These are phyloP conservation scores for Sporothrix pseudoabietina DNA, from an alignment of 2,329 filamentous ascomycete genomes.

Conservation along the genomic window DNA sequence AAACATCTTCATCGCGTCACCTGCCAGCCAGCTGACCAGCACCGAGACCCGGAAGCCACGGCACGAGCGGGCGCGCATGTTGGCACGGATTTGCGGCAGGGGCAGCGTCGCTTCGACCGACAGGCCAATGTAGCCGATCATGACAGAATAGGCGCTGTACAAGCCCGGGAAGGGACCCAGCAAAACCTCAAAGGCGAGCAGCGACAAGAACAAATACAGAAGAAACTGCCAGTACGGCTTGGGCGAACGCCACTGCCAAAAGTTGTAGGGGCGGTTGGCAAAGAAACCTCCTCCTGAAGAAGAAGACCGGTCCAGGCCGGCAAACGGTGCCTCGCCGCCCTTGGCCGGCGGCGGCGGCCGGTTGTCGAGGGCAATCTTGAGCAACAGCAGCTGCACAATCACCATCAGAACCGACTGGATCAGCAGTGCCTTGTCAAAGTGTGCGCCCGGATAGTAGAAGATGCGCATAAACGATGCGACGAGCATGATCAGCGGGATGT, in stretches of 20 bases:
- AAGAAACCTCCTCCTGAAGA: slow-evolving; percentile 37
- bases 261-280: slow-evolving; percentile 66
- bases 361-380: slow-evolving; percentile 70
- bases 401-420: slow-evolving; percentile 69
- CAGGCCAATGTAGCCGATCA: slow-evolving; percentile 75
- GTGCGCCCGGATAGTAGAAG: slow-evolving; percentile 69
- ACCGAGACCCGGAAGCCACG: slow-evolving; percentile 78
- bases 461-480: slow-evolving; percentile 67
- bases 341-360: slow-evolving; percentile 62
- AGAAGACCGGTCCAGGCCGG: slow-evolving; percentile 46
- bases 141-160: slow-evolving; percentile 66
- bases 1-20: slow-evolving; percentile 85
- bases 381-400: slow-evolving; percentile 61
- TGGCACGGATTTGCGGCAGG: slow-evolving; percentile 75
- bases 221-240: slow-evolving; percentile 81
- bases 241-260: slow-evolving; percentile 79
- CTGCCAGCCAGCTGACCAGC: slow-evolving; percentile 74
- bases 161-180: slow-evolving; percentile 59
- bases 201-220: slow-evolving; percentile 63
- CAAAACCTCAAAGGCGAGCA: slow-evolving; percentile 68
- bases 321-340: slow-evolving; percentile 68
- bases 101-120: slow-evolving; percentile 80
- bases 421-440: slow-evolving; percentile 65
- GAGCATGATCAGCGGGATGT: slow-evolving; percentile 73
- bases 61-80: slow-evolving; percentile 68